These are phyloP conservation scores for Tilletia setariae DNA, from an alignment of 1,284 basidiomycete genomes.

Conservation along the genomic window DNA sequence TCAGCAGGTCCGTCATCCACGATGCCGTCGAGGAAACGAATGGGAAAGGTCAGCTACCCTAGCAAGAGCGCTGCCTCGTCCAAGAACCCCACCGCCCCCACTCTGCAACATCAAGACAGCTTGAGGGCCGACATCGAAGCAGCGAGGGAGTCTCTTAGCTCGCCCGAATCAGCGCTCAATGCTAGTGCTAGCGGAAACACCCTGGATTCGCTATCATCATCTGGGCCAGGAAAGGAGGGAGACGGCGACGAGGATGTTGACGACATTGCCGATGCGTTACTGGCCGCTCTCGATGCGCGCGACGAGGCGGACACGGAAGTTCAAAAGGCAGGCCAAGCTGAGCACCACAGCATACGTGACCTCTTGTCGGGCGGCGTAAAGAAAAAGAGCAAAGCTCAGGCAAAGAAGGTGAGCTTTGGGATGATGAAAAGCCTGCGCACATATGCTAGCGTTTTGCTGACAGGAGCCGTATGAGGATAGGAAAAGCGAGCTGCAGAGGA, in stretches of 20 bases:
- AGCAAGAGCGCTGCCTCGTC: neutral
- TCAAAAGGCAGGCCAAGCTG: conserved; percentile 8
- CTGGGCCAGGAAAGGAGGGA: neutral
- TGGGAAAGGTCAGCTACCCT: conserved; percentile 1
- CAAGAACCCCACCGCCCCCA: neutral
- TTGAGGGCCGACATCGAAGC: conserved; percentile 4
- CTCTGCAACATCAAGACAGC: conserved; percentile 8
- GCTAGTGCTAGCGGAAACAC: neutral
- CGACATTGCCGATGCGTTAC: conserved; percentile 41
- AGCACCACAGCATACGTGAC: neutral
- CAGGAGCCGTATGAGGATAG: conserved; percentile 8
- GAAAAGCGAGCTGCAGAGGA: conserved; percentile 42
- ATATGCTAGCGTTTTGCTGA: neutral
- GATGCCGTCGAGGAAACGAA: neutral
- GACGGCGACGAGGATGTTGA: conserved; percentile 26
- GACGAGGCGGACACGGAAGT: conserved; percentile 28
- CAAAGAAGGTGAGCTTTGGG: conserved; percentile 30
- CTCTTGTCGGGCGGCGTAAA: conserved; percentile 19
- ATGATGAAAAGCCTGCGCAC: neutral
- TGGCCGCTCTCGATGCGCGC: conserved; percentile 38
- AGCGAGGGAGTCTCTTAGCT: neutral
- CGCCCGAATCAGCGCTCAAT: neutral
- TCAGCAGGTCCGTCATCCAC: neutral
- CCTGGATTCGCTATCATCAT: neutral
- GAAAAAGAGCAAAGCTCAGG: conserved; percentile 32